A percentile compares a stretch with the other conserved stretches of the same genome.
phyloP scores from a whole-genome alignment of 139 green algal species.

The Tetraselmis chui region DNA sequence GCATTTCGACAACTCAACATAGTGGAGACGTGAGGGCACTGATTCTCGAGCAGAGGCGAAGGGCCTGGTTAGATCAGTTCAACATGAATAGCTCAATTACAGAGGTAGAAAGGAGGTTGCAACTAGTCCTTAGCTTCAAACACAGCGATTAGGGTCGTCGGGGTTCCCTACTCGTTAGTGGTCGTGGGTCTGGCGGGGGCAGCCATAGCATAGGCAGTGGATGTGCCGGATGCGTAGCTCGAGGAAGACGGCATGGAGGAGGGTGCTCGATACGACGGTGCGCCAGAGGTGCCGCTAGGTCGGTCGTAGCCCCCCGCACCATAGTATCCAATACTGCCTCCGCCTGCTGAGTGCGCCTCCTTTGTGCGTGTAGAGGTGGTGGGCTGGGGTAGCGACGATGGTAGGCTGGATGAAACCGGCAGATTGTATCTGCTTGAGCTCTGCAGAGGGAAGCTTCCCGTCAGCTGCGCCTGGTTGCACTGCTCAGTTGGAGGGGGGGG shows the following conservation, averaged over 20 bases:
- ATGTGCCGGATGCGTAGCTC: background rate
- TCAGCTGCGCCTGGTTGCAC: background rate
- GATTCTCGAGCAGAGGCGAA: too few species aligned
- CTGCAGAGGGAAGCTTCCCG: background rate
- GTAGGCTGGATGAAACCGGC: background rate
- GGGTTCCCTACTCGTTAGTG: too few species aligned
- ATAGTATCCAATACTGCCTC: background rate
- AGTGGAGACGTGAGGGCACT: too few species aligned
- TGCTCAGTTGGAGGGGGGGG: too few species aligned
- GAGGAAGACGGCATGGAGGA: background rate
- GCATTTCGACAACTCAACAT: too few species aligned
- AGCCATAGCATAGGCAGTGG: background rate
- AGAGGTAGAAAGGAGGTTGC: too few species aligned
- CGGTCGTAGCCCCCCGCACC: background rate
- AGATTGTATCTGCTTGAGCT: background rate
- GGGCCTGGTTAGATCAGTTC: too few species aligned
- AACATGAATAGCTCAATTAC: too few species aligned
- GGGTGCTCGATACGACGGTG: background rate
- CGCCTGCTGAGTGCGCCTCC: background rate
- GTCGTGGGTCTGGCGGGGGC: too few species aligned
- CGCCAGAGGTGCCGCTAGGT: background rate
- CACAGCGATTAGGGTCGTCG: too few species aligned
- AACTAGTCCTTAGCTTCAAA: too few species aligned
- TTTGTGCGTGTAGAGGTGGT: background rate
- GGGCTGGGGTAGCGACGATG: background rate